Evolutionary conservation across 352 stramenopile species (phyloP).

Genomic region (Globisporangium carolinianum): DNA sequence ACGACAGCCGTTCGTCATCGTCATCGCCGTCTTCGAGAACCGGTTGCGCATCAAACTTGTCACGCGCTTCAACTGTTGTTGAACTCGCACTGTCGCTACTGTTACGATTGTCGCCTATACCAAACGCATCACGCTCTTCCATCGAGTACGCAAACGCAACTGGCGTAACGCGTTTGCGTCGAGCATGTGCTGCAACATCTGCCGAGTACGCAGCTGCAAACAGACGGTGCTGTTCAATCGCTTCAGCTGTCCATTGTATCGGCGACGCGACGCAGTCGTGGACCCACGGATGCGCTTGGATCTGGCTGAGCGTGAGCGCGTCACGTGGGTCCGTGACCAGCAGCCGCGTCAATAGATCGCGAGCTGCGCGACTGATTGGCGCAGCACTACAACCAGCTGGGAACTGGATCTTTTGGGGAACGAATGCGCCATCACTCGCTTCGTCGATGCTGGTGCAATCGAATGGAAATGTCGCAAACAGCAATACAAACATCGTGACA

Average conservation of each 20-base stretch:
- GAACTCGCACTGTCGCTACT: constrained; percentile 4
- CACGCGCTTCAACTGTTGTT: constrained; percentile 9
- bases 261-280: constrained; percentile 34
- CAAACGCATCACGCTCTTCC: background rate
- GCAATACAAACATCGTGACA: constrained; percentile 63
- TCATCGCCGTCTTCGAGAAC: constrained; percentile 7
- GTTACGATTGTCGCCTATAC: background rate
- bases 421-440: constrained; percentile 20
- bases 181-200: constrained; percentile 29
- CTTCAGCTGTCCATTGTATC: constrained; percentile 36
- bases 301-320: constrained; percentile 52
- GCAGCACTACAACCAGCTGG: constrained; percentile 3
- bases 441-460: constrained; percentile 15
- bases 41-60: background rate
- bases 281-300: constrained; percentile 63
- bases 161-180: constrained; percentile 13
- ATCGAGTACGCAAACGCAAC: constrained; percentile 13
- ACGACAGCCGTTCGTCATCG: constrained; percentile 46
- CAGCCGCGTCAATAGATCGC: constrained; percentile 50
- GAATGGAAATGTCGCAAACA: constrained; percentile 61
- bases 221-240: constrained; percentile 26
- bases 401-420: constrained; percentile 26
- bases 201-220: constrained; percentile 43
- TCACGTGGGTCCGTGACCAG: constrained; percentile 42
- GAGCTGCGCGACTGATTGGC: constrained; percentile 48